Percentiles rank a stretch among this genome's conserved stretches.
These are phyloP conservation scores for Diversispora eburnea DNA, from an alignment of 192 early-diverging fungal genomes.

Conservation along the genomic window DNA sequence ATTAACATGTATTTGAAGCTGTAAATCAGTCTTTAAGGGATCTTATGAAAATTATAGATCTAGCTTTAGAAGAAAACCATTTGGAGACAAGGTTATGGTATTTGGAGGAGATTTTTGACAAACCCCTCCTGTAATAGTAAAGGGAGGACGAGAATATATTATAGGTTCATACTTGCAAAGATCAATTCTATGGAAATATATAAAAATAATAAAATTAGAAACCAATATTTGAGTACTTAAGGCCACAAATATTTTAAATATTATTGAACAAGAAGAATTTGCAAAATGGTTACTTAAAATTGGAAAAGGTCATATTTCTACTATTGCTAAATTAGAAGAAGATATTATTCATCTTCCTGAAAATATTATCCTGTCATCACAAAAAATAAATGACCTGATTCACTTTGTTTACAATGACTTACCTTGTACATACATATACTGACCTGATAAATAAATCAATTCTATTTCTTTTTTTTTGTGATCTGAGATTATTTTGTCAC, in stretches of 20 bases:
- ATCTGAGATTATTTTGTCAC: no score
- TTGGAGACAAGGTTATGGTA: constrained; percentile 26
- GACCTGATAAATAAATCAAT: no score
- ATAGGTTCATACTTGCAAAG: constrained; percentile 11
- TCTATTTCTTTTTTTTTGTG: no score
- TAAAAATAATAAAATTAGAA: constrained; percentile 20
- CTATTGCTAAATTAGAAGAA: constrained; percentile 14
- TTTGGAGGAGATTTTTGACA: no score
- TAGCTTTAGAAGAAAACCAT: constrained; percentile 12
- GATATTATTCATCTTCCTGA: neutral
- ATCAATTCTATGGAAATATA: constrained; percentile 26
- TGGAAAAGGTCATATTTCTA: constrained; percentile 26
- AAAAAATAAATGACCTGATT: constrained; percentile 7
- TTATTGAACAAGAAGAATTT: constrained; percentile 19
- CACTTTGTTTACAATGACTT: constrained; percentile 23
- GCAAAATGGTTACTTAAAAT: constrained; percentile 14
- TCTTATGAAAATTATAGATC: constrained; percentile 24
- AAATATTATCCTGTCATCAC: neutral
- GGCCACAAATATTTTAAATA: neutral
- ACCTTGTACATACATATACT: no score
- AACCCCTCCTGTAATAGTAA: constrained; percentile 19
- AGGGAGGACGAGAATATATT: constrained; percentile 11
- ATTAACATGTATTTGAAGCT: constrained; percentile 10
- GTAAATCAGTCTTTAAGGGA: constrained; percentile 21
- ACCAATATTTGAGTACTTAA: constrained; percentile 30